Percentiles rank a stretch among this genome's conserved stretches.
phyloP scores from a whole-genome alignment of 2,329 filamentous ascomycete genomes.

The Cercospora berteroae region DNA sequence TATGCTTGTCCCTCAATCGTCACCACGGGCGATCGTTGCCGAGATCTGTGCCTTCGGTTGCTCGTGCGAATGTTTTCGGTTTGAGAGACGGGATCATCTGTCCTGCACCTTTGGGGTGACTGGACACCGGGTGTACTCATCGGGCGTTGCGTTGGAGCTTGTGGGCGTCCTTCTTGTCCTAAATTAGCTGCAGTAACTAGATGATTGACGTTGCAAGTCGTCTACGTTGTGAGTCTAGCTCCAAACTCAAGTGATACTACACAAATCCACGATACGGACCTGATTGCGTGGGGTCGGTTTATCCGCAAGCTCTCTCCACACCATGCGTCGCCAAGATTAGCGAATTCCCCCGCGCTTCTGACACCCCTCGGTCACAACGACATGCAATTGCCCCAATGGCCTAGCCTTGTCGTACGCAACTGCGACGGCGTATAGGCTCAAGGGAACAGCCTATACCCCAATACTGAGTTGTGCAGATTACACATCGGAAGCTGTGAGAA shows the following conservation, averaged over 20 bases:
- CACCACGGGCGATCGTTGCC: not conserved
- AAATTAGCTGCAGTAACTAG: not conserved
- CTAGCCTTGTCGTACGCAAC: not conserved
- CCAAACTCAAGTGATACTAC: not conserved
- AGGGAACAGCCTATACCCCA: not conserved
- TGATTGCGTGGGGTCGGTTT: not conserved
- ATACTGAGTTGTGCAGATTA: not conserved
- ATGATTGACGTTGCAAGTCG: not conserved
- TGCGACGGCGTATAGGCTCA: not conserved
- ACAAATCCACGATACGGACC: not conserved
- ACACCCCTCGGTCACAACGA: not conserved
- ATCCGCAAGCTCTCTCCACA: not conserved
- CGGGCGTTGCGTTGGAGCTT: not conserved
- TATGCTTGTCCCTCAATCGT: not conserved
- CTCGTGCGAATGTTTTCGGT: not conserved
- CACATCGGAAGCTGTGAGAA: not conserved
- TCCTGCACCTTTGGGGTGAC: not conserved
- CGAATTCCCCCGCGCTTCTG: not conserved
- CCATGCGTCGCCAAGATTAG: not conserved
- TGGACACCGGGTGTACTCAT: not conserved
- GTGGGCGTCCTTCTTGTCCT: not conserved
- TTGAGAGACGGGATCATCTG: not conserved
- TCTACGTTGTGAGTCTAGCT: not conserved
- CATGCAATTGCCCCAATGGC: not conserved
- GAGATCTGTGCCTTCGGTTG: not conserved